Percentiles rank a stretch among this genome's conserved stretches.
Conservation (phyloP, 2,329 filamentous ascomycete genomes). For the Phaeosphaeria sp. region DNA sequence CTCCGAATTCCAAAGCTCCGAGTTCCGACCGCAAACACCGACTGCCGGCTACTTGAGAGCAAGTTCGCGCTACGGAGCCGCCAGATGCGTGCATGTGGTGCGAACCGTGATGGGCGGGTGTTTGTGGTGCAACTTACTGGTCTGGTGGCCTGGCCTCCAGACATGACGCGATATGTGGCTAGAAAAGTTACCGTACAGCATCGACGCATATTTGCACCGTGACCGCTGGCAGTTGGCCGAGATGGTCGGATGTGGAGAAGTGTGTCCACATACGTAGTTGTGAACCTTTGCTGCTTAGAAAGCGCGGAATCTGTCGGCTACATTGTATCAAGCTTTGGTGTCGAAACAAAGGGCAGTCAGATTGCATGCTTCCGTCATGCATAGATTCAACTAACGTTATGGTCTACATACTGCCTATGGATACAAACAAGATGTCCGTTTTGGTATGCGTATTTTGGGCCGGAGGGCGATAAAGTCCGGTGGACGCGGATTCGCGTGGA, state of each 20-base stretch:
- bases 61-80: slow-evolving; percentile 1
- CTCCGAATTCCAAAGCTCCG: not conserved
- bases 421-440: not conserved
- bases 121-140: not conserved
- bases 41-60: not conserved
- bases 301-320: not conserved
- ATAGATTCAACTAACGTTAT: too few species aligned
- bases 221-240: not conserved
- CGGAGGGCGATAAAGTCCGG: not conserved
- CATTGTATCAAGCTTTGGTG: not conserved
- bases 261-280: not conserved
- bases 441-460: not conserved
- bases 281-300: not conserved
- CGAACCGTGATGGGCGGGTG: not conserved
- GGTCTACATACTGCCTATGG: not conserved
- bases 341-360: not conserved
- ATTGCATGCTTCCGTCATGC: not conserved
- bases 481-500: not conserved
- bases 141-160: not conserved
- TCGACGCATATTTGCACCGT: not conserved
- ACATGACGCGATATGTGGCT: not conserved
- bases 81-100: slow-evolving; percentile 2
- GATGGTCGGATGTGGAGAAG: not conserved
- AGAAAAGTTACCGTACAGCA: not conserved
- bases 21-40: not conserved